Evolutionary conservation across 257 asterid genomes (phyloP).

Genomic region (Solanum appendiculatum): DNA sequence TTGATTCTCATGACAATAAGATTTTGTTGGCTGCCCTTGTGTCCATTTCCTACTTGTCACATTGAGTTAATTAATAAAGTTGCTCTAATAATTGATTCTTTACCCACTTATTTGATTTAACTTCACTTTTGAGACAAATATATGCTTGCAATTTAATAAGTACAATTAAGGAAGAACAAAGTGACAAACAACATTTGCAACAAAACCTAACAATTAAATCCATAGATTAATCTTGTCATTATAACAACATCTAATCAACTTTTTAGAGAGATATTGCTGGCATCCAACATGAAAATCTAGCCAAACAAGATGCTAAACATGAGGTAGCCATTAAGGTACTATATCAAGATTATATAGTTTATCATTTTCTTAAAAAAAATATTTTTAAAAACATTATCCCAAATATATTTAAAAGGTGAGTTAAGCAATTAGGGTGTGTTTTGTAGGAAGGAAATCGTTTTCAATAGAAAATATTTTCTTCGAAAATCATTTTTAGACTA

Average conservation of each 20-base stretch:
- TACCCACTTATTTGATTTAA: not conserved
- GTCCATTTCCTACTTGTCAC: not conserved
- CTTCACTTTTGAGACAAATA: not conserved
- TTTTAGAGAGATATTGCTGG: not conserved
- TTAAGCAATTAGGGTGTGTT: not conserved
- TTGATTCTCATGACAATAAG: not conserved
- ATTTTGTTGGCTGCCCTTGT: not conserved
- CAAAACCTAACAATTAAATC: not conserved
- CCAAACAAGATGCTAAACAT: not conserved
- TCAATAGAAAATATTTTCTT: no score
- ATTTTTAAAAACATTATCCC: not conserved
- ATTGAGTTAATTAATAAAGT: not conserved
- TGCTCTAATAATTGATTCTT: not conserved
- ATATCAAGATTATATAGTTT: not conserved
- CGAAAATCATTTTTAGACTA: no score
- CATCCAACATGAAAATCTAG: not conserved
- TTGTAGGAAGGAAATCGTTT: no score
- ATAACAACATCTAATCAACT: not conserved
- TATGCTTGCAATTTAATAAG: not conserved
- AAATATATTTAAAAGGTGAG: not conserved
- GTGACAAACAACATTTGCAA: slow-evolving; percentile 1
- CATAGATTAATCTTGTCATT: slow-evolving; percentile 3
- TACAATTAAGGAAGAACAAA: not conserved
- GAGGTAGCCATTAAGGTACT: not conserved
- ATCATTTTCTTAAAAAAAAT: not conserved